These are phyloP conservation scores for Suhomyces panamericanus DNA, from an alignment of 1,139 yeast genomes.

Conservation along the genomic window DNA sequence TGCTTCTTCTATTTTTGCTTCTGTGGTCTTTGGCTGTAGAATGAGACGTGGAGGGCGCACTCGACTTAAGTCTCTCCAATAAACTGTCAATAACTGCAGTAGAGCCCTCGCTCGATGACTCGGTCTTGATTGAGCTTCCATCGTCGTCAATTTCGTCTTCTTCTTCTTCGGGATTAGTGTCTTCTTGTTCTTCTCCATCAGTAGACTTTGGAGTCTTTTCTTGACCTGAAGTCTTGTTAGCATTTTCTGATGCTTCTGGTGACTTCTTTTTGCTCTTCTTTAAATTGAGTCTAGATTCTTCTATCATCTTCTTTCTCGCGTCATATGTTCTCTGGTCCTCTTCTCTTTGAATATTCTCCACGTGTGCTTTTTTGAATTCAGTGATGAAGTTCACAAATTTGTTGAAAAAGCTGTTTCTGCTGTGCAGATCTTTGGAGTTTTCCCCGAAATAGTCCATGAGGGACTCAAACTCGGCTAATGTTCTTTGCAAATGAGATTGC, in stretches of 20 bases:
- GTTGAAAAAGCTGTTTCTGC: constrained; percentile 39
- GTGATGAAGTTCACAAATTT: constrained; percentile 40
- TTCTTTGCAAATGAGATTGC: constrained; percentile 54
- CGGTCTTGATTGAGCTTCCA: constrained; percentile 13
- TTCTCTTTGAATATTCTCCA: constrained; percentile 49
- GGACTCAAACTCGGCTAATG: constrained; percentile 54
- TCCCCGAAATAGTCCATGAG: constrained; percentile 86
- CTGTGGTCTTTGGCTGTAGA: constrained; percentile 24
- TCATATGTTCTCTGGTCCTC: constrained; percentile 47
- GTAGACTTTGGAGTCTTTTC: constrained; percentile 10
- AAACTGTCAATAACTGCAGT: constrained; percentile 41
- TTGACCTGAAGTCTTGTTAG: constrained; percentile 5
- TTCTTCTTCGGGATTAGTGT: constrained; percentile 11
- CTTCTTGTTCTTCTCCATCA: constrained; percentile 12
- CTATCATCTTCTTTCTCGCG: constrained; percentile 37
- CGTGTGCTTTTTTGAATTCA: constrained; percentile 47
- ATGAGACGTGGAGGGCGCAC: constrained; percentile 24
- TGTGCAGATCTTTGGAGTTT: constrained; percentile 55
- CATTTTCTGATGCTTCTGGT: neutral
- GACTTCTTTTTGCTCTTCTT: constrained; percentile 10
- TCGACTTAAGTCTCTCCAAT: constrained; percentile 39
- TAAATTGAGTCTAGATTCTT: constrained; percentile 23
- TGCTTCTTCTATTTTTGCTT: constrained; percentile 29
- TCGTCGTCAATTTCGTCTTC: constrained; percentile 12
- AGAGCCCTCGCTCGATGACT: constrained; percentile 17